These are phyloP conservation scores for Monosporozyma yasuniensis DNA, from an alignment of 805 yeast species.

Conservation along the genomic window DNA sequence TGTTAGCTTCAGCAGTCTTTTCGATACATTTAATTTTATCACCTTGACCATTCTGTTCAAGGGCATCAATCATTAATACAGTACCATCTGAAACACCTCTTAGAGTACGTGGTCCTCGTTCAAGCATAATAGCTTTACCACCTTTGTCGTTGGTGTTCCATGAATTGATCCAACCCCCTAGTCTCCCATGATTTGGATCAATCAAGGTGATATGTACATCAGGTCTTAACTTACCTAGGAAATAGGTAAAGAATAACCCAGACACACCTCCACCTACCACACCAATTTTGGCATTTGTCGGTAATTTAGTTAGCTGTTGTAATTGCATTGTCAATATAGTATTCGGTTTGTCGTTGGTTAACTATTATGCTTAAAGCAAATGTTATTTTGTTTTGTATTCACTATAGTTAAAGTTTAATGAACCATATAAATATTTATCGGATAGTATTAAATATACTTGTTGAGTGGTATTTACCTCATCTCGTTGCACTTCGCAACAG, in stretches of 20 bases:
- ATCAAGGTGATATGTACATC: conserved; percentile 56
- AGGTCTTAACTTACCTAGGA: conserved; percentile 63
- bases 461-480: no score
- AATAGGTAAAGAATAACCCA: conserved; percentile 68
- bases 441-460: no score
- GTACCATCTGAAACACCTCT: conserved; percentile 79
- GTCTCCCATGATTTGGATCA: conserved; percentile 41
- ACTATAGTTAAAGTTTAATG: no score
- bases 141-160: conserved; percentile 30
- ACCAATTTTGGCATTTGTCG: conserved; percentile 41
- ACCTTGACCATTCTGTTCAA: conserved; percentile 38
- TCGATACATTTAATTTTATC: conserved; percentile 53
- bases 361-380: not conserved
- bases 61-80: conserved; percentile 52
- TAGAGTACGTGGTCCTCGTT: conserved; percentile 87
- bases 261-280: conserved; percentile 86
- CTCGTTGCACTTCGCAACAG: no score
- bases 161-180: conserved; percentile 79
- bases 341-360: not conserved
- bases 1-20: conserved; percentile 53
- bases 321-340: not conserved
- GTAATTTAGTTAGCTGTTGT: conserved; percentile 13
- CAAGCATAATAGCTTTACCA: conserved; percentile 36
- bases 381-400: not conserved
- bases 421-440: no score